Percentiles rank a stretch among this genome's conserved stretches.
These are phyloP conservation scores for Prunella vulgaris DNA, from an alignment of 257 asterid species.

Conservation along the genomic window DNA sequence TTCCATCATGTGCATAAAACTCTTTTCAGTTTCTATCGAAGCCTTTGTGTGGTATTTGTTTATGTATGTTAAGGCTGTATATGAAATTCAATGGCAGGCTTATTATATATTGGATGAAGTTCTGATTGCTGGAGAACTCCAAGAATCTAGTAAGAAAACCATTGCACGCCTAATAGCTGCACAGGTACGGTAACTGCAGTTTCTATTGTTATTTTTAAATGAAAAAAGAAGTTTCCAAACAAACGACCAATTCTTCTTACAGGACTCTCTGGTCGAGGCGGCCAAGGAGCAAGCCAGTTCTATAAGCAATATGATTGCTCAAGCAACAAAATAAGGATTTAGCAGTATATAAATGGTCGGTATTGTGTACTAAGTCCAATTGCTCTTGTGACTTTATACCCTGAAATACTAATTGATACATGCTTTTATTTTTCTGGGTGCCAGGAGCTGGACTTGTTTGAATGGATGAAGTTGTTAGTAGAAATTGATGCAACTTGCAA, in stretches of 20 bases:
- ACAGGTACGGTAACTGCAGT: slow-evolving; percentile 44
- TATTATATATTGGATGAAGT: slow-evolving; percentile 91
- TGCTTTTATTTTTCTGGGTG: background rate
- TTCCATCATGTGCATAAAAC: background rate
- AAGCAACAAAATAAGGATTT: slow-evolving; percentile 75
- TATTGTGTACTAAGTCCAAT: background rate
- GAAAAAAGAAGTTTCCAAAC: background rate
- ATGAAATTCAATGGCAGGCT: slow-evolving; percentile 49
- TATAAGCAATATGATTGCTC: slow-evolving; percentile 78
- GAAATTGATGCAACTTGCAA: background rate
- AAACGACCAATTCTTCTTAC: slow-evolving; percentile 11
- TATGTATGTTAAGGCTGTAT: slow-evolving; percentile 6
- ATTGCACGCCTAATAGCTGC: slow-evolving; percentile 95
- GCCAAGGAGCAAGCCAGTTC: slow-evolving; percentile 96
- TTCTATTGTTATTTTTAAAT: too few relatives aligned
- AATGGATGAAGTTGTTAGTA: background rate
- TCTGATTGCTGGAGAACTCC: slow-evolving; percentile 96
- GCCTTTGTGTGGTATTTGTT: background rate
- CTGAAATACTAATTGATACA: too few relatives aligned
- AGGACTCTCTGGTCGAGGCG: slow-evolving; percentile 96
- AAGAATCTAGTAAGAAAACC: slow-evolving; percentile 98
- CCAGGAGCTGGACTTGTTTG: slow-evolving; percentile 17
- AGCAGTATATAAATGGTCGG: slow-evolving; percentile 12
- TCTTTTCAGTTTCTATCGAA: background rate
- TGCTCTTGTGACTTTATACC: too few relatives aligned